Percentiles rank a stretch among this genome's conserved stretches.
These are phyloP conservation scores for Metschnikowia baotianmanensis DNA, from an alignment of 805 yeast species.

Conservation along the genomic window DNA sequence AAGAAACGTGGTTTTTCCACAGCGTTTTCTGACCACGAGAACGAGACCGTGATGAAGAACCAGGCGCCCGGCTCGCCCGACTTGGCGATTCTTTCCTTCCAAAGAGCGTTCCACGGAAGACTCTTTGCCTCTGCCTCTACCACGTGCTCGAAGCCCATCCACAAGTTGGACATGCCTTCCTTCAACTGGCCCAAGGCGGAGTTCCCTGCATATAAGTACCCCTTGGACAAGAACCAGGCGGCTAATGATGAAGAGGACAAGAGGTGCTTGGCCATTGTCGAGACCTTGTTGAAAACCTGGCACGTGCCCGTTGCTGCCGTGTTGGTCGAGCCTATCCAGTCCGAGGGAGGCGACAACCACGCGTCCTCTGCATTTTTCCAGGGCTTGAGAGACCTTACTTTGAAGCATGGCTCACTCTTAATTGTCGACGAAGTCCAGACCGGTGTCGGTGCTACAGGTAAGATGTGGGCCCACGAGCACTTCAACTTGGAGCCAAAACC, in stretches of 20 bases:
- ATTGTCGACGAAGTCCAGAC: conserved; percentile 89
- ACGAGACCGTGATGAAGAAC: conserved; percentile 72
- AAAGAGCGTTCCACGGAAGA: conserved; percentile 92
- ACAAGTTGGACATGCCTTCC: conserved; percentile 88
- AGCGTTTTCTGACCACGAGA: conserved; percentile 69
- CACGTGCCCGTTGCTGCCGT: conserved; percentile 80
- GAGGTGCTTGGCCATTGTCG: conserved; percentile 76
- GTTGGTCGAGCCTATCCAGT: conserved; percentile 87
- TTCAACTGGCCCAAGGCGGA: conserved; percentile 97
- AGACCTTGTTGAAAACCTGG: conserved; percentile 66
- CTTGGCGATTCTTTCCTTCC: conserved; percentile 80
- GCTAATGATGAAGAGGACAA: conserved; percentile 76
- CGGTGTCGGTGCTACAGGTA: conserved; percentile 86
- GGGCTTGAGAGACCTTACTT: conserved; percentile 73
- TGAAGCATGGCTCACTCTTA: conserved; percentile 65
- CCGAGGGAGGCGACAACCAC: conserved; percentile 92
- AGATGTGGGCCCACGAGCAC: conserved; percentile 86
- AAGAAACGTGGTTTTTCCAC: conserved; percentile 60
- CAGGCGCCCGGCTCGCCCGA: conserved; percentile 87
- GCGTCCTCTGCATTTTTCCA: conserved; percentile 78
- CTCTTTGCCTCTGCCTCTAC: conserved; percentile 87
- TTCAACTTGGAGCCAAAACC: conserved; percentile 74
- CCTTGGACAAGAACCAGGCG: conserved; percentile 63
- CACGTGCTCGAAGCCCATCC: conserved; percentile 93
- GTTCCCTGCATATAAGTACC: conserved; percentile 82